Evolutionary conservation across 2,329 filamentous ascomycete genomes (phyloP).

Genomic region (Elsinoe necatrix): DNA sequence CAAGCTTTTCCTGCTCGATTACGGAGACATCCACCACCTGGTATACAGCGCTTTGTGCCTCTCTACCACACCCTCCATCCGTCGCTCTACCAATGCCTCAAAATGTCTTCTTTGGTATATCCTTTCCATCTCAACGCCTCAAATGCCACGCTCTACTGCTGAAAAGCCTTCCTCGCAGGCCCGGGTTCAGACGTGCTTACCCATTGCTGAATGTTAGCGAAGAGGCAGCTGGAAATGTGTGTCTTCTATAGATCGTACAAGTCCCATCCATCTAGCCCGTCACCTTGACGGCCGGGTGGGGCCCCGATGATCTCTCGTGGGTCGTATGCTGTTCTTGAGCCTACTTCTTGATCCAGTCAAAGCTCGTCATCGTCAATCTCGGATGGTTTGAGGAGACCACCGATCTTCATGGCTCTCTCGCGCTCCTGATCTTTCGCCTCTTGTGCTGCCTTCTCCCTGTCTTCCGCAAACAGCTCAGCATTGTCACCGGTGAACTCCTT

Average conservation of each 20-base stretch:
- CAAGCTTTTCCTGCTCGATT: not conserved
- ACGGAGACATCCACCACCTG: not conserved
- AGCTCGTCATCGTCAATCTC: slow-evolving; percentile 77
- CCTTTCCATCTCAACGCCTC: slow-evolving; percentile 7
- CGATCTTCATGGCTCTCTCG: slow-evolving; percentile 87
- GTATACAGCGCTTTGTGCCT: not conserved
- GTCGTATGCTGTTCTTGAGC: slow-evolving; percentile 26
- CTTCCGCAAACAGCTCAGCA: slow-evolving; percentile 82
- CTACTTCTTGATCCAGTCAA: slow-evolving; percentile 59
- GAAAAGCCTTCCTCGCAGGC: not conserved
- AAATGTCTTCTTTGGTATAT: slow-evolving; percentile 4
- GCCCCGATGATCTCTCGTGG: slow-evolving; percentile 1
- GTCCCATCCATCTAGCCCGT: slow-evolving; percentile 54
- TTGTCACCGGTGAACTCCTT: slow-evolving; percentile 97
- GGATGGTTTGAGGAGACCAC: slow-evolving; percentile 92
- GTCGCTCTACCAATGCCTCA: not conserved
- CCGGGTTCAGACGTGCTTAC: not conserved
- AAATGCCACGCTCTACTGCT: not conserved
- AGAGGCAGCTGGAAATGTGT: not conserved
- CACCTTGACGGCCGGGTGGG: slow-evolving; percentile 18
- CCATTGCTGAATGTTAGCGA: not conserved
- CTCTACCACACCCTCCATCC: not conserved
- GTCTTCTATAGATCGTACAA: slow-evolving; percentile 48
- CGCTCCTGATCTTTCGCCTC: slow-evolving; percentile 82
- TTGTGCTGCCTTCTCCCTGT: slow-evolving; percentile 84